A percentile compares a stretch with the other conserved stretches of the same genome.
Conservation (phyloP, 2,329 filamentous ascomycete genomes). For the Hymenoscyphus linearis region DNA sequence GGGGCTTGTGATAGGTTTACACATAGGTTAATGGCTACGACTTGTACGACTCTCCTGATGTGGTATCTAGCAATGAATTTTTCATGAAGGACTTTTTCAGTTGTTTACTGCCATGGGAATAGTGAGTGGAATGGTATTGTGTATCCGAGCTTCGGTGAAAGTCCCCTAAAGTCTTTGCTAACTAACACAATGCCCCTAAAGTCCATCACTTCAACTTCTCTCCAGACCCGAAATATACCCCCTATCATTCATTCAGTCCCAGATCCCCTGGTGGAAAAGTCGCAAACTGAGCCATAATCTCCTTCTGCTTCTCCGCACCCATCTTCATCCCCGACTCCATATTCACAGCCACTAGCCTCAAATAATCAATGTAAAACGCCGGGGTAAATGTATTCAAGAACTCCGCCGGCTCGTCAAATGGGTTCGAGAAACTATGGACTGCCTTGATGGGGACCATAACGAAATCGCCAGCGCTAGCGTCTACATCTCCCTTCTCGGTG, state of each 20-base stretch:
- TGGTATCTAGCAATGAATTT: background rate
- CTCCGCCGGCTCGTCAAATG: conserved; percentile 46
- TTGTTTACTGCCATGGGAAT: background rate
- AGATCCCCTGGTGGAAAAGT: conserved; percentile 14
- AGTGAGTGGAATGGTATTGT: too few relatives aligned
- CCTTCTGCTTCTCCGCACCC: conserved; percentile 12
- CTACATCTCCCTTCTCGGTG: conserved; percentile 39
- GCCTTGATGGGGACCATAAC: conserved; percentile 49
- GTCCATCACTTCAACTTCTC: background rate
- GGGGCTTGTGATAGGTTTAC: background rate
- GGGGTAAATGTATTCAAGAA: conserved; percentile 55
- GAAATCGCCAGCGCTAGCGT: conserved; percentile 48
- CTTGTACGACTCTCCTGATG: background rate
- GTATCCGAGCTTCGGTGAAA: too few relatives aligned
- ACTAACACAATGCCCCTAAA: too few relatives aligned
- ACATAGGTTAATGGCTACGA: background rate
- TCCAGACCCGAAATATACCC: background rate
- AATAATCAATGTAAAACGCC: conserved; percentile 19
- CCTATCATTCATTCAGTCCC: background rate
- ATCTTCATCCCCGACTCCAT: conserved; percentile 9
- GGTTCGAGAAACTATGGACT: conserved; percentile 52
- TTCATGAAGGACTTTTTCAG: background rate
- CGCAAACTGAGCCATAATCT: conserved; percentile 20
- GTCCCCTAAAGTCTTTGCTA: too few relatives aligned
- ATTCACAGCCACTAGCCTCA: conserved; percentile 15